Evolutionary conservation across 805 yeast genomes (phyloP), one percentile per base, ranked within the genome.

Genomic region (Wickerhamiella allomyrinae): DNA sequence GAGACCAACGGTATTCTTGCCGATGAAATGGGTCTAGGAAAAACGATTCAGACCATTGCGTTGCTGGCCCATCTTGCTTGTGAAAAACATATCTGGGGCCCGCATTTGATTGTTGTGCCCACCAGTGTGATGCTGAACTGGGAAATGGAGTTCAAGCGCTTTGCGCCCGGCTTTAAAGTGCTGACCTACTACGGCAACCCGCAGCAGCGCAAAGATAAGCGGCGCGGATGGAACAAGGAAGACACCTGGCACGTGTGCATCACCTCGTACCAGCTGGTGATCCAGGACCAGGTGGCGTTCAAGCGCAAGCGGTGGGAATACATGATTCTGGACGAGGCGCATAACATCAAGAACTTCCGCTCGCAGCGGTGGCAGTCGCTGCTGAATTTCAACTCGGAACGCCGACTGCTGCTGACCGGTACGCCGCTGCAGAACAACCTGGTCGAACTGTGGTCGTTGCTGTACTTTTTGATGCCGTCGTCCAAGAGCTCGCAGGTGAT

Each of bases 141-240:
- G 99, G 99, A 91, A 59, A 89, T 93, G 96, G 99, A 91, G 57
- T 87, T 91, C 63, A 91, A 93, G 56, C 75, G 94, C 53, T 91
- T 91, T 67, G 96, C 96, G 1, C 99, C 99, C 0, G 99, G 98
- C 0, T 81, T 91, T 59, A 89, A 93, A 59, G 91, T 91, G 2
- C 57, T 91, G 58, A 91, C 97, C 0, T 91, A 91, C 59, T 91
- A 89, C 55, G 99, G 99, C 0, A 78, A 93, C 13, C 98, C 97
- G 0, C 94, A 84, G 54, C 97, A 91, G 58, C 77, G 99, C 57
- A 87, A 87, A 39, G 91, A 84, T 49, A 91, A 91, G 57, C 76
- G 99, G 54, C 79, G 80, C 49, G 99, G 99, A 2, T 91, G 99
- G 99, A 89, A 89, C 56, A 86, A 84, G 42, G 93, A 86, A 1